Conservation (phyloP, 2,329 filamentous ascomycete genomes). For the Chaetomiaceae sp. region DNA sequence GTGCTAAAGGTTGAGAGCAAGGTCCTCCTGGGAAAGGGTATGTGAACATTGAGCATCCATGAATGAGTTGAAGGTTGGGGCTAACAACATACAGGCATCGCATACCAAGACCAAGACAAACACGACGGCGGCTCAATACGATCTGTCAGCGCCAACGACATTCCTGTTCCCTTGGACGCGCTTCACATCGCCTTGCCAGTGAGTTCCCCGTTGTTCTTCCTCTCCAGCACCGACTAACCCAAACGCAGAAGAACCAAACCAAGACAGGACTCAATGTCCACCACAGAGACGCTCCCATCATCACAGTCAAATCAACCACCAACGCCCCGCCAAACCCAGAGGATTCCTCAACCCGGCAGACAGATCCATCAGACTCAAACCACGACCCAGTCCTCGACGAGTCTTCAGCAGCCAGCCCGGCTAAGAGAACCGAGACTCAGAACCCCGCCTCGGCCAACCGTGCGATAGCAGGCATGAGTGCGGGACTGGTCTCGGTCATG, state of each 20-base stretch:
- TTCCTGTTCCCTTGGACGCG: background rate
- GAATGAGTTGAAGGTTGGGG: background rate
- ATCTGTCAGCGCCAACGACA: constrained; percentile 70
- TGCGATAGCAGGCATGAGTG: constrained; percentile 47
- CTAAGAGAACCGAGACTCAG: constrained; percentile 28
- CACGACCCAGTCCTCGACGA: background rate
- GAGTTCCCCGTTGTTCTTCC: background rate
- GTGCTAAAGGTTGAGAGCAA: constrained; percentile 78
- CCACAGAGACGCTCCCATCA: background rate
- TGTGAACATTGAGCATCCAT: constrained; percentile 5
- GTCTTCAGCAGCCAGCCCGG: constrained; percentile 25
- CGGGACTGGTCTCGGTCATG: constrained; percentile 48
- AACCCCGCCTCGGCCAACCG: constrained; percentile 43
- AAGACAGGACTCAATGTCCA: background rate
- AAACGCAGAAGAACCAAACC: background rate
- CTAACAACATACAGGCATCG: constrained; percentile 53
- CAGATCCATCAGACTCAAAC: background rate
- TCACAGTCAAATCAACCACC: background rate
- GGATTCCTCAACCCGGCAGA: background rate
- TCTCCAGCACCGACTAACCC: background rate
- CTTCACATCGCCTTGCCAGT: background rate
- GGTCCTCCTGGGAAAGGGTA: constrained; percentile 83
- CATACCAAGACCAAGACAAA: constrained; percentile 56
- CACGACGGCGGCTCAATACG: constrained; percentile 75
- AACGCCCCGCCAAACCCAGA: background rate